A percentile compares a stretch with the other conserved stretches of the same genome.
Evolutionary conservation across 345 rosid species (phyloP).

Genomic region (Eutrema japonicum): DNA sequence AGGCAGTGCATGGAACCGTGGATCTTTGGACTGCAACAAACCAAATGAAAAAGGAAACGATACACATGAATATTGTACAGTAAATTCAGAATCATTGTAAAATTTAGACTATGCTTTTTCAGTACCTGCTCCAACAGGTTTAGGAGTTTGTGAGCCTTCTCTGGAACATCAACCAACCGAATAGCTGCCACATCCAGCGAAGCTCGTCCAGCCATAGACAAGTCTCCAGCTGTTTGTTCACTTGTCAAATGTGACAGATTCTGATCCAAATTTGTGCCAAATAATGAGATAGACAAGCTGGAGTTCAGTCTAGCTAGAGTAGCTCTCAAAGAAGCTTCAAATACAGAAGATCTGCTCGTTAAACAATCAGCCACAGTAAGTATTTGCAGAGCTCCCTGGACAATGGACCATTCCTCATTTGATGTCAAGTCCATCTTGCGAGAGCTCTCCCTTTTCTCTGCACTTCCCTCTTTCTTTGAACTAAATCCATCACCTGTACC

Average conservation of each 20-base stretch:
- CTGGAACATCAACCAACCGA: constrained; percentile 80
- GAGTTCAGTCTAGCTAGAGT: constrained; percentile 91
- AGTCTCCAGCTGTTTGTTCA: constrained; percentile 58
- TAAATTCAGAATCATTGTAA: constrained; percentile 5
- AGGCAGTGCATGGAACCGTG: constrained; percentile 95
- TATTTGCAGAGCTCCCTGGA: constrained; percentile 93
- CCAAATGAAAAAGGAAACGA: not conserved
- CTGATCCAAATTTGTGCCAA: constrained; percentile 76
- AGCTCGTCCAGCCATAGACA: constrained; percentile 71
- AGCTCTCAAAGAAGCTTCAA: constrained; percentile 93
- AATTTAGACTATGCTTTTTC: constrained; percentile 12
- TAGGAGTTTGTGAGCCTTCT: constrained; percentile 82
- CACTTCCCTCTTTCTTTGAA: constrained; percentile 64
- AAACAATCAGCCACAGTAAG: constrained; percentile 96
- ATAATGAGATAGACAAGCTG: constrained; percentile 71
- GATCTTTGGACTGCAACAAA: constrained; percentile 86
- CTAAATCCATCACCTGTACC: constrained; percentile 53
- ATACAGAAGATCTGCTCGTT: constrained; percentile 90
- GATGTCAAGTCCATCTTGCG: constrained; percentile 72
- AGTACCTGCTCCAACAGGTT: constrained; percentile 89
- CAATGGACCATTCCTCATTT: constrained; percentile 98
- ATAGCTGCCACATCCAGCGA: constrained; percentile 89
- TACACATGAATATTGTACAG: not conserved
- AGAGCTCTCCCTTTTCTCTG: constrained; percentile 55
- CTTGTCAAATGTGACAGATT: constrained; percentile 58